These are phyloP conservation scores for Pleurotus platypus DNA, from an alignment of 768 basidiomycete genomes.

Conservation along the genomic window DNA sequence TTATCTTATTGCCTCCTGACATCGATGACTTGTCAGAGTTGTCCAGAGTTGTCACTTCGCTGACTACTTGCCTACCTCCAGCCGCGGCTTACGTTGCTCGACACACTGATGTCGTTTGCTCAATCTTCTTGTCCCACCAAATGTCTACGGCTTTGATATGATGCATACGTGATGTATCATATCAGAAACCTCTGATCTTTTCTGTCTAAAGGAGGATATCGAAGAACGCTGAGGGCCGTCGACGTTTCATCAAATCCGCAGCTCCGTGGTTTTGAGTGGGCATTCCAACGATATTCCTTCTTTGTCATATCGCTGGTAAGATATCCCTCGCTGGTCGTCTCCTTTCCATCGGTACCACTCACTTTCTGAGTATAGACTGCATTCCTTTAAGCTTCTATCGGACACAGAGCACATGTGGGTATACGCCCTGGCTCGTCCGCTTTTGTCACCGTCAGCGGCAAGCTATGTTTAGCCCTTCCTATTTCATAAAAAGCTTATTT, in stretches of 20 bases:
- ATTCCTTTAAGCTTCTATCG: slow-evolving; percentile 1
- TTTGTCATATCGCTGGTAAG: no score
- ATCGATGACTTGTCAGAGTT: neutral
- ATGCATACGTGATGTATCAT: no score
- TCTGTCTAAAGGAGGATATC: no score
- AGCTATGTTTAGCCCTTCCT: slow-evolving; percentile 4
- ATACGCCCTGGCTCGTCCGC: neutral
- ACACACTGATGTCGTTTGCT: neutral
- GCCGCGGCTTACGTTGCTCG: neutral
- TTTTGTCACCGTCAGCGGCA: neutral
- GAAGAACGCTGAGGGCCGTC: no score
- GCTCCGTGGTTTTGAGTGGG: no score
- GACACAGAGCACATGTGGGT: neutral
- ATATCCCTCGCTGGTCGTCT: no score
- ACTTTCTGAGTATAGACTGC: no score
- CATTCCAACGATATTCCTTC: no score
- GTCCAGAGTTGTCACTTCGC: neutral
- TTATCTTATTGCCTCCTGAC: slow-evolving; percentile 1
- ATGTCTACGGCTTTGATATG: neutral
- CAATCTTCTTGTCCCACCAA: neutral
- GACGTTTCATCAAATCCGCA: no score
- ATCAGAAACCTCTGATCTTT: slow-evolving; percentile 2
- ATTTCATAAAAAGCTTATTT: slow-evolving; percentile 2
- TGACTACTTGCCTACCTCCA: neutral
- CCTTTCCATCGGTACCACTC: no score